A percentile compares a stretch with the other conserved stretches of the same genome.
phyloP scores from a whole-genome alignment of 2,329 filamentous ascomycete species.

The Grosmannia clavigera region DNA sequence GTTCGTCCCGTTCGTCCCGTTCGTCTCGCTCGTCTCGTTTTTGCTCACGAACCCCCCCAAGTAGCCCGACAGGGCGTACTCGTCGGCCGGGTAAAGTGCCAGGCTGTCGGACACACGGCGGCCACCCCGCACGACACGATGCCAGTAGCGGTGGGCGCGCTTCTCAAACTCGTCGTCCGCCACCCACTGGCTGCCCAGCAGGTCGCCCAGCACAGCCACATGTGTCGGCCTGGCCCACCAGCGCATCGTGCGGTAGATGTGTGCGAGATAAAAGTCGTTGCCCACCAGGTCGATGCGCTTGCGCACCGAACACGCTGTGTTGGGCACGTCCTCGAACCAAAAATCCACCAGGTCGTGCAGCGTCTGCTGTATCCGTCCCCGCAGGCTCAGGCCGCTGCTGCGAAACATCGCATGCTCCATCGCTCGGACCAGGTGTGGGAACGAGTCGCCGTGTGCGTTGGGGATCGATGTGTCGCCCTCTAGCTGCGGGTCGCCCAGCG shows the following conservation, averaged over 20 bases:
- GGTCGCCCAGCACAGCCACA: conserved; percentile 75
- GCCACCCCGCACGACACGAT: conserved; percentile 59
- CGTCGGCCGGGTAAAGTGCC: conserved; percentile 32
- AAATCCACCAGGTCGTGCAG: conserved; percentile 50
- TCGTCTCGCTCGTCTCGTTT: not conserved
- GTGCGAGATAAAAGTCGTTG: conserved; percentile 89
- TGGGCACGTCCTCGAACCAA: conserved; percentile 54
- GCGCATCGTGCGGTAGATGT: conserved; percentile 72
- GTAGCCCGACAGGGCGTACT: conserved; percentile 38
- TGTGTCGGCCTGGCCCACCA: conserved; percentile 85
- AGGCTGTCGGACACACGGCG: conserved; percentile 49
- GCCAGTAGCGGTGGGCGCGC: conserved; percentile 67
- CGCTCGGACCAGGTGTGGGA: conserved; percentile 40
- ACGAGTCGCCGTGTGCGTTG: conserved; percentile 35
- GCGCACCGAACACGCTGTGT: conserved; percentile 51
- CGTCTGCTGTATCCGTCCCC: conserved; percentile 38
- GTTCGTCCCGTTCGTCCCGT: not conserved
- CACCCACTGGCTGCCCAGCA: conserved; percentile 94
- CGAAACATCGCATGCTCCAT: conserved; percentile 32
- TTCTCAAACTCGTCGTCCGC: conserved; percentile 68
- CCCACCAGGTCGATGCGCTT: conserved; percentile 83
- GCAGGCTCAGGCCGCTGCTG: conserved; percentile 29
- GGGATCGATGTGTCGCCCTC: conserved; percentile 84
- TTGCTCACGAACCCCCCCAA: conserved; percentile 21
- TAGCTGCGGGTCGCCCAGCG: conserved; percentile 83